Percentiles rank a stretch among this genome's conserved stretches.
phyloP scores from a whole-genome alignment of 1,139 yeast genomes.

The Protomyces gravidus region DNA sequence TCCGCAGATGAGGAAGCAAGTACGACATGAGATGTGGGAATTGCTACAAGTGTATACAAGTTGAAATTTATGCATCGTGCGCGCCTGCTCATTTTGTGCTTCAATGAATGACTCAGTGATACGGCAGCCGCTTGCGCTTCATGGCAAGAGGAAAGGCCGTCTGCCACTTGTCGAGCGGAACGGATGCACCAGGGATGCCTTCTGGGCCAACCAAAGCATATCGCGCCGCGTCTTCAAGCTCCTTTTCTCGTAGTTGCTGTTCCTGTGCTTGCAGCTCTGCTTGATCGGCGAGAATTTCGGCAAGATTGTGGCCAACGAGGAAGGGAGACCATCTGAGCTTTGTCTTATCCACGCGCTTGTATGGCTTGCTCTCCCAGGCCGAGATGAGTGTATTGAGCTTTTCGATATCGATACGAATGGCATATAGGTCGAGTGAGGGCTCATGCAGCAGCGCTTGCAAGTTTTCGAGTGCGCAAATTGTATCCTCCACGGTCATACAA shows the following conservation, averaged over 20 bases:
- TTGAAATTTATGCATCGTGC: too few relatives aligned
- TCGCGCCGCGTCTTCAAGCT: conserved; percentile 3
- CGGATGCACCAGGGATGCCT: conserved; percentile 1
- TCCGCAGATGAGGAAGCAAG: conserved; percentile 75
- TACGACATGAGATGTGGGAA: conserved; percentile 22
- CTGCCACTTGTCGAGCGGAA: conserved; percentile 20
- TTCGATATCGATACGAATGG: conserved; percentile 51
- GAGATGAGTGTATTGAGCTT: conserved; percentile 48
- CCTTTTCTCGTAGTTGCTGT: neutral
- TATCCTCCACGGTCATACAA: conserved; percentile 80
- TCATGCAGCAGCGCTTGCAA: conserved; percentile 57
- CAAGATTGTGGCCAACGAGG: conserved; percentile 20
- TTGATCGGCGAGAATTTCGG: conserved; percentile 22
- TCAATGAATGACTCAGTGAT: neutral
- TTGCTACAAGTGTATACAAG: too few relatives aligned
- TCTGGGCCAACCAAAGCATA: neutral
- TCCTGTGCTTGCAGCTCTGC: conserved; percentile 6
- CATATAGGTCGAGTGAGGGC: conserved; percentile 48
- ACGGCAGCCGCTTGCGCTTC: conserved; percentile 10
- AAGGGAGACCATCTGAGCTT: conserved; percentile 54
- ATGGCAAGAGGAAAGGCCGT: conserved; percentile 20
- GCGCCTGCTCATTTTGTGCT: too few relatives aligned
- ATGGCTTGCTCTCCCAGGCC: conserved; percentile 56
- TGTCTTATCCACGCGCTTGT: conserved; percentile 51
- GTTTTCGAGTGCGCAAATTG: conserved; percentile 78